Evolutionary conservation across 2,329 filamentous ascomycete genomes (phyloP), one percentile per base, ranked within the genome.

Genomic region (Plectosphaerella plurivora): DNA sequence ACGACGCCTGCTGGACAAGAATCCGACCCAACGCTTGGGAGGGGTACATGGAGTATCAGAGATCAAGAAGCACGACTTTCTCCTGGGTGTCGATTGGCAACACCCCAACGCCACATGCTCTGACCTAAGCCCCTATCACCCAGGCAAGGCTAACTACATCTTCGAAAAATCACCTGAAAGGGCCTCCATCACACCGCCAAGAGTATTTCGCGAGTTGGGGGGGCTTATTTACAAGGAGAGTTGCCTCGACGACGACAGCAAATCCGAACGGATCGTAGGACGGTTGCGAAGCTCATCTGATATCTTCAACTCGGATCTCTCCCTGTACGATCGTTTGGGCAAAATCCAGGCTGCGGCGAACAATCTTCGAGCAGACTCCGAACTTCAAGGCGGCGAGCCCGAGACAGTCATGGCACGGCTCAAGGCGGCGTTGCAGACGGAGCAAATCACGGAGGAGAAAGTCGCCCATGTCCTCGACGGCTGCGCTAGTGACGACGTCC

Each of bases 1-100:
- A 47, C 45, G 45, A 47, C 22, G 45, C 33, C 45, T 47, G 45
- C 45, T 47, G 22, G 22, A 47, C 45, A 47, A 35, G 22, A 47
- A 47, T 15, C 33, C 45, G 35, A 7, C 15, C 11, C 45, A 47
- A 2, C 45, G 45, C 45, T 15, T 47, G 45, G 45, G 45, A 35
- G 45, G 45, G 35, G 45, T 47, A 47, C 6, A 5, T 33, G 45
- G 45, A 3, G 45, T 35, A 28, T 47, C 45, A 28, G 45, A 47
- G 45, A 47, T 47, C 22, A 47, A 47, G 22, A 36, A 47, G 28
- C 45, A 47, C 45, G 45, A 47, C 24, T 47, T 47, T 22, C 35
- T 47, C 45, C 20, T 33, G 45, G 45, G 45, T 47, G 6, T 47
- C 45, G 45, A 47, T 47, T 47, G 45, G 45, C 45, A 47, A 47